Evolutionary conservation across 768 basidiomycete genomes (phyloP), one percentile per base, ranked within the genome.

Genomic region (Boletus fagicola): DNA sequence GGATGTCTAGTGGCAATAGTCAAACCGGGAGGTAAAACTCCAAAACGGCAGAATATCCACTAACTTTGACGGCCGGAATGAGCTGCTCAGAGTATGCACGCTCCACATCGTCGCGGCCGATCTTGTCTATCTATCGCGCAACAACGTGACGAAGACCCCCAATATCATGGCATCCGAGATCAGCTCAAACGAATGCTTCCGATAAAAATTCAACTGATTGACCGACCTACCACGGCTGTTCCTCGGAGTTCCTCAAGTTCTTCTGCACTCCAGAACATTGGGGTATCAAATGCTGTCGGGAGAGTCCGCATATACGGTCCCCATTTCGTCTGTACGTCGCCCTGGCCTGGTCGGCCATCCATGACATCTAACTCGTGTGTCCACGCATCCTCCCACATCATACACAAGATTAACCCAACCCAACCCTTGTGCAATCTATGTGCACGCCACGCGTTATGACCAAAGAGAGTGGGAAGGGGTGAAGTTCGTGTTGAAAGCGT

Each of bases 301-400:
- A 98, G 78, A 16, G 80, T 63, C 43, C 50, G 62, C 53, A 70
- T 59, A 33, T 70, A 70, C 1, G 68, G 59, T 5, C 62, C 65
- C 69, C 69, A 70, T 56, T 50, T 64, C 18, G 55, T 30, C 11
- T 35, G 50, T 33, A 28, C 15, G n/a, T 20, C 20, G 28, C 28
- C 39, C 4, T 43, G 36, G 31, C 30, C 18, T 2, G 35, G 49
- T 11, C 38, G 28, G 6, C 69, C 13, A 26, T 51, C 48, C 38
- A 35, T 20, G 13, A 12, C 10, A 43, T 94, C 93, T 92, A 53
- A 75, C 83, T 48, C 91, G 4, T 74, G 55, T 1, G 85, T 85
- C 60, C 79, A 79, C 4, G 85, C 81, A 53, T 82, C 83, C 72
- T 99, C 97, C 90, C 92, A 97, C 90, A 98, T 92, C 86, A 99